Base-by-base conservation (phyloP, 2,329 filamentous ascomycete species). In the Fusarium nelsonii region DNA sequence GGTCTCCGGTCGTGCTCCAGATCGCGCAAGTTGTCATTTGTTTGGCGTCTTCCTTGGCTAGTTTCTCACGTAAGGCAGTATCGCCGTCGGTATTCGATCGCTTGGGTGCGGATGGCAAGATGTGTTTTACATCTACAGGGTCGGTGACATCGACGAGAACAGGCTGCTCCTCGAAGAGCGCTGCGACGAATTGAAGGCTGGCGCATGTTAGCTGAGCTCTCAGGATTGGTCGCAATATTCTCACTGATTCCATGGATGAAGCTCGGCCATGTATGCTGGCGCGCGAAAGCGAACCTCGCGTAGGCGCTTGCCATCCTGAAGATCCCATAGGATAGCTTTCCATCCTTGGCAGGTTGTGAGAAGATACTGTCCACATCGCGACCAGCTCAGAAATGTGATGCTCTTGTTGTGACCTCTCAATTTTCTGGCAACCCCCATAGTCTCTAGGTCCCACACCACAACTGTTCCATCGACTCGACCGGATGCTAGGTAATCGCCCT, bases 381-480 rank as follows among this genome's bases (percentile, higher is more conserved):
- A 97, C 96, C 96, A 99, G 82, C 94, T 97, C 63, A 99, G 81
- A 52, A 93, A 97, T 73, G 97, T 95, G 59, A 99, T 94, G 77
- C 96, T 95, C 76, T 93, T 91, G 51, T 92, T 97, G 81, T 99
- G 96, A 14, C 95, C 96, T 70, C 93, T 90, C 68, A 99, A 84
- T 81, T 98, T 99, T 76, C 94, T 91, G 61, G 96, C 96, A 6
- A 98, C 93, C 37, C 96, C 95, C 85, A 97, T 97, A 11, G 97
- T 99, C 81, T 99, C 97, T 50, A 98, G 89, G 77, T 99, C 96
- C 86, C 97, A 99, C 46, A 99, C 92, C 57, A 97, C 93, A 40
- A 99, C 92, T 7, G 93, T 96, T 71, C 96, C 96, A 81, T 99
- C 96, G 66, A 94, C 92, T 77, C 96, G 91, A 69, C 96, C 96